A percentile compares a stretch with the other conserved stretches of the same genome.
Evolutionary conservation across 2,329 filamentous ascomycete species (phyloP).

Genomic region (Colletotrichum nymphaeae): DNA sequence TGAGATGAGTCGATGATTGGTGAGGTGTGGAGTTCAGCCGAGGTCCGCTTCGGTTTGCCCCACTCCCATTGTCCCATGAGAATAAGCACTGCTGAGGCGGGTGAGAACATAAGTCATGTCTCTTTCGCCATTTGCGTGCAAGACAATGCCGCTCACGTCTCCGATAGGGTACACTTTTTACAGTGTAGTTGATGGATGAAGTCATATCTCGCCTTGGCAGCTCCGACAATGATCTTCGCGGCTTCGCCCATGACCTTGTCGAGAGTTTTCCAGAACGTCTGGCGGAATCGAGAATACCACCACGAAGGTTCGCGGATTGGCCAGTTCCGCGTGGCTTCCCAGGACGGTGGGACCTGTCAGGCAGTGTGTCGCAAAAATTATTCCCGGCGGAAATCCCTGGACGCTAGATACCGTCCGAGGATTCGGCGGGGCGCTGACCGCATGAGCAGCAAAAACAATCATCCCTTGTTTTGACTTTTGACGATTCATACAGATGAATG

Average conservation of each 20-base stretch:
- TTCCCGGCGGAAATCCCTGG: conserved; percentile 8
- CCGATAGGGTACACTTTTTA: no score
- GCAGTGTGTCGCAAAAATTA: conserved; percentile 5
- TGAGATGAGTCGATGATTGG: conserved; percentile 9
- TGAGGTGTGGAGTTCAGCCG: conserved; percentile 24
- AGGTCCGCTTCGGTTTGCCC: conserved; percentile 20
- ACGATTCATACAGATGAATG: no score
- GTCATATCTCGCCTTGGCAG: neutral
- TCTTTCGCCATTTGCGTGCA: neutral
- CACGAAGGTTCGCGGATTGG: conserved; percentile 1
- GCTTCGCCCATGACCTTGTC: neutral
- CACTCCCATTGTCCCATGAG: conserved; percentile 5
- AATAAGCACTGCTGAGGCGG: conserved; percentile 10
- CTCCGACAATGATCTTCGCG: neutral
- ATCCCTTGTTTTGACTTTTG: neutral
- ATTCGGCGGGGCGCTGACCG: conserved; percentile 13
- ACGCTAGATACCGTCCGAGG: neutral
- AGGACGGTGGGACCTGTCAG: neutral
- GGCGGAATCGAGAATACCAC: conserved; percentile 10
- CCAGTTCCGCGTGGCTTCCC: neutral
- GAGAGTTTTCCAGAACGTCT: neutral
- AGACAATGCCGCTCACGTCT: neutral
- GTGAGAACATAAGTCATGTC: neutral
- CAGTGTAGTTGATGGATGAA: neutral
- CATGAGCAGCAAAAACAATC: neutral